phyloP scores from a whole-genome alignment of 176 grass and related monocot species.

The Aegilops bicornis region DNA sequence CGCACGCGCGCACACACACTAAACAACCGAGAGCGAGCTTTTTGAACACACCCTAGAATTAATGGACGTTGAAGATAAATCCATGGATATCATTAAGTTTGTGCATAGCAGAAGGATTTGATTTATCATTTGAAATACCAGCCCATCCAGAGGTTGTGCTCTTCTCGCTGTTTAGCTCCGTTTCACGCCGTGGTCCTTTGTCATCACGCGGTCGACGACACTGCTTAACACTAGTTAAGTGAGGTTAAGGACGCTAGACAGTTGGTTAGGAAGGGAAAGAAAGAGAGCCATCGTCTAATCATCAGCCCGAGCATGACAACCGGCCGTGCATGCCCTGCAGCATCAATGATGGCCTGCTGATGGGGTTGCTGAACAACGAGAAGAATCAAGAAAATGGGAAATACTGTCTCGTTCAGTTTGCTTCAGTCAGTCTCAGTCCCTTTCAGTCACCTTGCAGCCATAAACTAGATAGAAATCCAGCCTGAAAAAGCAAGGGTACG shows the following conservation, averaged over 20 bases:
- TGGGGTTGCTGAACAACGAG: conserved; percentile 3
- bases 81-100: too few relatives aligned
- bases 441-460: background rate
- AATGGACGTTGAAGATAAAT: too few relatives aligned
- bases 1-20: too few relatives aligned
- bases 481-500: too few relatives aligned
- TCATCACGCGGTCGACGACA: conserved; percentile 1
- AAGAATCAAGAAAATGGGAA: background rate
- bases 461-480: background rate
- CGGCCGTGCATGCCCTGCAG: background rate
- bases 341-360: background rate
- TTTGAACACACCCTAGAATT: too few relatives aligned
- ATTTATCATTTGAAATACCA: too few relatives aligned
- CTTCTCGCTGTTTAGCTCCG: too few relatives aligned
- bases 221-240: background rate
- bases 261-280: conserved; percentile 27
- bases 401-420: background rate
- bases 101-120: too few relatives aligned
- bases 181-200: background rate
- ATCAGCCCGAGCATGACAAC: background rate
- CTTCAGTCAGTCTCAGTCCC: too few relatives aligned
- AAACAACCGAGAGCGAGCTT: too few relatives aligned
- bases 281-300: background rate
- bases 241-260: background rate
- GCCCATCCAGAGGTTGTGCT: too few relatives aligned